Percentiles rank a stretch among this genome's conserved stretches.
Evolutionary conservation across 768 basidiomycete genomes (phyloP).

Genomic region (Pleurotus tuber-regium): DNA sequence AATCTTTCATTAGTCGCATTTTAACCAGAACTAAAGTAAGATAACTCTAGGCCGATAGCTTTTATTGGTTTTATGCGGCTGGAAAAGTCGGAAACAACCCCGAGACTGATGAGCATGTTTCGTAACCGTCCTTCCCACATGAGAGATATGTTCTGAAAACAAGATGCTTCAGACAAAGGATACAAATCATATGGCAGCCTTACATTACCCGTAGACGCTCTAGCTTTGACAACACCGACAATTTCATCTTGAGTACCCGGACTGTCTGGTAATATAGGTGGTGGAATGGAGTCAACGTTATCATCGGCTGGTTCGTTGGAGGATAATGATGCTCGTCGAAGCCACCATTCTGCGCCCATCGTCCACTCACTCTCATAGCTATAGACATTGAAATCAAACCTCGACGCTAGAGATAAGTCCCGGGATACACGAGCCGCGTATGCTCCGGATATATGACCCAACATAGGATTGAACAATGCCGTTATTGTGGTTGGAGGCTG

Average conservation of each 20-base stretch:
- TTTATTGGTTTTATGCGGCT: slow-evolving; percentile 84
- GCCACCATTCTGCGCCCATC: slow-evolving; percentile 96
- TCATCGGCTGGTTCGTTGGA: slow-evolving; percentile 16
- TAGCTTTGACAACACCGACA: slow-evolving; percentile 84
- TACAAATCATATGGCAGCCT: slow-evolving; percentile 22
- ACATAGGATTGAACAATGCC: slow-evolving; percentile 93
- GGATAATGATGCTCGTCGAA: slow-evolving; percentile 52
- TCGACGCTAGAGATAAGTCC: slow-evolving; percentile 82
- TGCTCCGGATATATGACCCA: slow-evolving; percentile 89
- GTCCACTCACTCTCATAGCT: slow-evolving; percentile 97
- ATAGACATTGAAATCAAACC: slow-evolving; percentile 96
- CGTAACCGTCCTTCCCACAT: slow-evolving; percentile 93
- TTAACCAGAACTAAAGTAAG: slow-evolving; percentile 76
- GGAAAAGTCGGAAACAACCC: slow-evolving; percentile 88
- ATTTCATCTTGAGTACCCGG: slow-evolving; percentile 36
- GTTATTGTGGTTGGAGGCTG: slow-evolving; percentile 95
- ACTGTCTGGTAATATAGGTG: slow-evolving; percentile 13
- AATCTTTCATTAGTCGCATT: neutral
- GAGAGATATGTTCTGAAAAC: slow-evolving; percentile 73
- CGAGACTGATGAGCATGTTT: slow-evolving; percentile 86
- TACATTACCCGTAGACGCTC: slow-evolving; percentile 87
- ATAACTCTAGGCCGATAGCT: slow-evolving; percentile 88
- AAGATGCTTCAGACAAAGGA: neutral
- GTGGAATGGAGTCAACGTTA: slow-evolving; percentile 11
- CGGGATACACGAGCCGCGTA: slow-evolving; percentile 87